A percentile compares a stretch with the other conserved stretches of the same genome.
phyloP scores from a whole-genome alignment of 2,329 filamentous ascomycete species.

The Trichophyton rubrum region DNA sequence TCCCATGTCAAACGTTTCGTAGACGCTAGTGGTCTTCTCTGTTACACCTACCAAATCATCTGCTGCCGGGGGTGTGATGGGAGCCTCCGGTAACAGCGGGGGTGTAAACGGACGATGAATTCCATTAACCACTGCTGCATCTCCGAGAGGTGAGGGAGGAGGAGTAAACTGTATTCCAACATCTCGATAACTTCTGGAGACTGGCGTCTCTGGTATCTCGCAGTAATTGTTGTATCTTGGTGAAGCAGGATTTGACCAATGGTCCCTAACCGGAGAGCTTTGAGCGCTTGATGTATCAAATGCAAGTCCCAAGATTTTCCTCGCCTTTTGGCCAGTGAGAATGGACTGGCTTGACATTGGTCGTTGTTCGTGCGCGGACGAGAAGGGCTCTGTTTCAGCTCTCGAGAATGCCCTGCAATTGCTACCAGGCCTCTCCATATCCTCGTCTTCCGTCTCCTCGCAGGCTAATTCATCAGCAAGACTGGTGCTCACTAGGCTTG shows the following conservation, averaged over 20 bases:
- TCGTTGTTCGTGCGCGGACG: conserved; percentile 35
- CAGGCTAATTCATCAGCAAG: conserved; percentile 86
- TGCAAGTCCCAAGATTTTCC: conserved; percentile 35
- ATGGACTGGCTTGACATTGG: conserved; percentile 20
- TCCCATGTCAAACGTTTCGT: conserved; percentile 19
- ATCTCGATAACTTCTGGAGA: conserved; percentile 49
- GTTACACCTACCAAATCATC: not conserved
- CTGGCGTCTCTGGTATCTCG: not conserved
- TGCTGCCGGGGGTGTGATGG: conserved; percentile 21
- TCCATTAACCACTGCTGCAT: conserved; percentile 11
- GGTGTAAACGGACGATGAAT: conserved; percentile 55
- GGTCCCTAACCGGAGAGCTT: conserved; percentile 15
- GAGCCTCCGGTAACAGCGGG: conserved; percentile 41
- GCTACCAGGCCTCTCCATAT: conserved; percentile 35
- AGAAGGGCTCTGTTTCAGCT: conserved; percentile 57
- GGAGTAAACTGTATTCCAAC: conserved; percentile 74
- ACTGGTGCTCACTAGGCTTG: conserved; percentile 55
- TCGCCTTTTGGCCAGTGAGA: conserved; percentile 22
- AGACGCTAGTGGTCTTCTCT: not conserved
- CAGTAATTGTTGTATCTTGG: not conserved
- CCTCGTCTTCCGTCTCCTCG: conserved; percentile 59
- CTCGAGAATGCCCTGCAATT: not conserved
- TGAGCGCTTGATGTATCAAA: conserved; percentile 35
- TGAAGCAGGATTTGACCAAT: not conserved
- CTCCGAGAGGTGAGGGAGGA: conserved; percentile 53